These are phyloP conservation scores for Salvia splendens DNA, from an alignment of 257 asterid species.

Conservation along the genomic window DNA sequence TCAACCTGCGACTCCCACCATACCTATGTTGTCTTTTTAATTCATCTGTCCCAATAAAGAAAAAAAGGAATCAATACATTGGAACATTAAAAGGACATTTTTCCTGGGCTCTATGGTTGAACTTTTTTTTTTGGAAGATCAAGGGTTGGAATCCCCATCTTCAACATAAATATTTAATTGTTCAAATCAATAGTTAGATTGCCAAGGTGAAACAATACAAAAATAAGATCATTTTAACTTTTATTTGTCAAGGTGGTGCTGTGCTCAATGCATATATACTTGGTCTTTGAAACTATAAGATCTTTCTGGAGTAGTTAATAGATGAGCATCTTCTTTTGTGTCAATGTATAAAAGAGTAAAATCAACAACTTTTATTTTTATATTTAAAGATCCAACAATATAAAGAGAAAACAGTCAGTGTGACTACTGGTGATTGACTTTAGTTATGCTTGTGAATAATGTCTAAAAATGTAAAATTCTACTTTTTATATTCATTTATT, in stretches of 20 bases:
- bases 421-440: constrained; percentile 1
- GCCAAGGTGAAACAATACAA: background rate
- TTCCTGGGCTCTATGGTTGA: constrained; percentile 39
- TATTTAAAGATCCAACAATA: background rate
- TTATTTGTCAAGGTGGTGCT: too few relatives aligned
- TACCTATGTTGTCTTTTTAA: constrained; percentile 32
- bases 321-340: background rate
- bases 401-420: background rate
- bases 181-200: constrained; percentile 14
- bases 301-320: background rate
- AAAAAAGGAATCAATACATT: constrained; percentile 28
- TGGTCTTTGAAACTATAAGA: background rate
- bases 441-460: background rate
- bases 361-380: too few relatives aligned
- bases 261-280: too few relatives aligned
- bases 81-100: constrained; percentile 30
- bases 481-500: background rate
- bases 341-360: background rate
- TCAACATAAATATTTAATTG: constrained; percentile 9
- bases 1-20: constrained; percentile 30
- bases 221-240: too few relatives aligned
- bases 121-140: background rate
- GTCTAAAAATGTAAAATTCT: background rate
- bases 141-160: constrained; percentile 35
- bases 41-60: constrained; percentile 34